Percentiles rank a stretch among this genome's conserved stretches.
Conservation (phyloP, 1,284 basidiomycete genomes). For the Boletus sp. region DNA sequence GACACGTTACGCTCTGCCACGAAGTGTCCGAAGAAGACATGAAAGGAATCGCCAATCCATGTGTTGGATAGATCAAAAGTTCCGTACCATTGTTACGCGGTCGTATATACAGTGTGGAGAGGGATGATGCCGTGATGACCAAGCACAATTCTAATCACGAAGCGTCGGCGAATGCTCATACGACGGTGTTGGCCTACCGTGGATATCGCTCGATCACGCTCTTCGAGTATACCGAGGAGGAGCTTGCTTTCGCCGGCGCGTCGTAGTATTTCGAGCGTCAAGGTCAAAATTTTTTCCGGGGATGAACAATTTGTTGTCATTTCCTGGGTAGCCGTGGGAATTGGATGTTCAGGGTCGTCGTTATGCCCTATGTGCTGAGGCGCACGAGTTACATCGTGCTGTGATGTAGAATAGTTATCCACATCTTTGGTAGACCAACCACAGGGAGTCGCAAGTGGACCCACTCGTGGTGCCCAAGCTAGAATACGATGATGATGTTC, state of each 20-base stretch:
- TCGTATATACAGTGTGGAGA: conserved; percentile 15
- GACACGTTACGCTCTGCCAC: conserved; percentile 29
- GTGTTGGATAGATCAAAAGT: too few relatives aligned
- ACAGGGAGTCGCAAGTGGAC: neutral
- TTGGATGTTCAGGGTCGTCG: neutral
- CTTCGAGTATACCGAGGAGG: conserved; percentile 2
- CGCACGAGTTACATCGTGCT: too few relatives aligned
- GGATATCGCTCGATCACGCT: conserved; percentile 3
- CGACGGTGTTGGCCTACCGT: conserved; percentile 8
- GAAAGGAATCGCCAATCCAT: neutral
- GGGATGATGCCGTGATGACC: conserved; percentile 11
- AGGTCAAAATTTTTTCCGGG: too few relatives aligned
- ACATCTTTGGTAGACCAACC: neutral
- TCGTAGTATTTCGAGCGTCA: neutral
- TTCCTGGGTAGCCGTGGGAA: neutral
- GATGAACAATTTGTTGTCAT: neutral
- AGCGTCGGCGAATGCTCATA: conserved; percentile 8
- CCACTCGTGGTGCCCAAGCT: neutral
- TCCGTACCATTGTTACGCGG: conserved; percentile 15
- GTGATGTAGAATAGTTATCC: neutral
- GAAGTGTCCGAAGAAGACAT: neutral
- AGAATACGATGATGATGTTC: neutral
- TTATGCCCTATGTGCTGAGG: neutral
- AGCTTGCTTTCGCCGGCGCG: neutral
- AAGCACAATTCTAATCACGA: conserved; percentile 7